A percentile compares a stretch with the other conserved stretches of the same genome.
phyloP scores from a whole-genome alignment of 176 grass and related monocot species.

The Dendrocalamus sinicus region DNA sequence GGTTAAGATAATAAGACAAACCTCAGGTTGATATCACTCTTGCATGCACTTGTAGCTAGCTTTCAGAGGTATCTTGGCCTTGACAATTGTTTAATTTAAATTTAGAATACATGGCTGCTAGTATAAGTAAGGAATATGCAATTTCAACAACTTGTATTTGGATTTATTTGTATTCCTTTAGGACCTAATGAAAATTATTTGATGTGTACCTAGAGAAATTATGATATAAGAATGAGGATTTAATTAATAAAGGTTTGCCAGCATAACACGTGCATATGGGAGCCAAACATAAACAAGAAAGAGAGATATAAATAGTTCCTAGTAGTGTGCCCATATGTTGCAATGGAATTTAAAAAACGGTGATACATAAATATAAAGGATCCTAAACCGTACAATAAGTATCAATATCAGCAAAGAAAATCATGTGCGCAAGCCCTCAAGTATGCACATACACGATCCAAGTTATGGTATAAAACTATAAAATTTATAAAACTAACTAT shows the following conservation, averaged over 20 bases:
- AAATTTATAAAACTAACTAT: too few relatives aligned
- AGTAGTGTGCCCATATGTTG: too few relatives aligned
- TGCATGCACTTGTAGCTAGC: slow-evolving; percentile 7
- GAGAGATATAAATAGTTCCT: slow-evolving; percentile 12
- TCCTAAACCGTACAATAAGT: too few relatives aligned
- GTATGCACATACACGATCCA: too few relatives aligned
- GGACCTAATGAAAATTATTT: background rate
- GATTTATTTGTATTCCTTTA: background rate
- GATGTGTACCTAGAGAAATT: background rate
- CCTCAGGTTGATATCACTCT: slow-evolving; percentile 29
- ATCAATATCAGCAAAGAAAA: too few relatives aligned
- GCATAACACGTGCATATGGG: slow-evolving; percentile 20
- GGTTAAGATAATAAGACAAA: slow-evolving; percentile 13
- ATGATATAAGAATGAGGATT: slow-evolving; percentile 3
- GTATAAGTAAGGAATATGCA: background rate
- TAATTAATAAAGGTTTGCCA: slow-evolving; percentile 33
- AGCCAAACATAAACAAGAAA: slow-evolving; percentile 33
- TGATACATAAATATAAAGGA: too few relatives aligned
- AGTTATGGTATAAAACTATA: too few relatives aligned
- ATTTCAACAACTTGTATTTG: background rate
- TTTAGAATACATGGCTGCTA: background rate
- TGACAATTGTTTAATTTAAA: background rate
- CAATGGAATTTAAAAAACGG: too few relatives aligned
- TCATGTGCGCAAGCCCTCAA: too few relatives aligned
- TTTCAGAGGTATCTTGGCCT: background rate